Evolutionary conservation across 78 protist genomes (phyloP).

Genomic region (Dictyostelium capitatum): DNA sequence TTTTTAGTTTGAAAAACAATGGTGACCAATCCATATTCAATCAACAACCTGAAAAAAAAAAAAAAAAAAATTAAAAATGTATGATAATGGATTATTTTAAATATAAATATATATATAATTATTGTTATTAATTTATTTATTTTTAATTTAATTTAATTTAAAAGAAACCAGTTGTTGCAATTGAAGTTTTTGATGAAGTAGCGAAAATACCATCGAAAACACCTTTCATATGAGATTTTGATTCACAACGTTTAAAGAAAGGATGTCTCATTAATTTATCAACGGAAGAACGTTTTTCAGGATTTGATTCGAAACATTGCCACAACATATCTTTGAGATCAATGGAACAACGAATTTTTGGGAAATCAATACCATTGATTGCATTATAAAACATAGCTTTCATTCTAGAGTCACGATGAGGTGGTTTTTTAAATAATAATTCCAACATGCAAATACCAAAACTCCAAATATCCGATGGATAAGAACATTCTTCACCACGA

Average conservation of each 20-base stretch:
- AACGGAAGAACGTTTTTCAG: conserved; percentile 62
- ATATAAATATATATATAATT: too few relatives aligned
- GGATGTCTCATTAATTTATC: conserved; percentile 79
- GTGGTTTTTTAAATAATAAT: conserved; percentile 48
- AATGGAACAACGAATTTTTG: conserved; percentile 56
- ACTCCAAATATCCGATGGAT: conserved; percentile 84
- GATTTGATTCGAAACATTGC: conserved; percentile 82
- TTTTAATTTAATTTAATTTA: not conserved
- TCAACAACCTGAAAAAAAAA: too few relatives aligned
- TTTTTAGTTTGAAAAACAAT: too few relatives aligned
- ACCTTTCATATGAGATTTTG: conserved; percentile 60
- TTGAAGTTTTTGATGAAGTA: conserved; percentile 31
- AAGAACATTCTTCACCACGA: conserved; percentile 52
- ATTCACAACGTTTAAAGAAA: conserved; percentile 60
- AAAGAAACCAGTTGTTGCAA: conserved; percentile 56
- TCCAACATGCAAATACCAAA: conserved; percentile 80
- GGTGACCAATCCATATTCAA: too few relatives aligned
- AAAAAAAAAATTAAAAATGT: too few relatives aligned
- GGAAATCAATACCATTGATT: conserved; percentile 43
- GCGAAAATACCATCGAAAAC: conserved; percentile 48
- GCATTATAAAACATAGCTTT: conserved; percentile 72
- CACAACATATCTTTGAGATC: conserved; percentile 72
- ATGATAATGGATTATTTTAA: too few relatives aligned
- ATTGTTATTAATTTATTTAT: not conserved
- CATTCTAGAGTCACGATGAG: conserved; percentile 53